Evolutionary conservation across 2,329 filamentous ascomycete genomes (phyloP).

Genomic region (Byssochlamys sp.): DNA sequence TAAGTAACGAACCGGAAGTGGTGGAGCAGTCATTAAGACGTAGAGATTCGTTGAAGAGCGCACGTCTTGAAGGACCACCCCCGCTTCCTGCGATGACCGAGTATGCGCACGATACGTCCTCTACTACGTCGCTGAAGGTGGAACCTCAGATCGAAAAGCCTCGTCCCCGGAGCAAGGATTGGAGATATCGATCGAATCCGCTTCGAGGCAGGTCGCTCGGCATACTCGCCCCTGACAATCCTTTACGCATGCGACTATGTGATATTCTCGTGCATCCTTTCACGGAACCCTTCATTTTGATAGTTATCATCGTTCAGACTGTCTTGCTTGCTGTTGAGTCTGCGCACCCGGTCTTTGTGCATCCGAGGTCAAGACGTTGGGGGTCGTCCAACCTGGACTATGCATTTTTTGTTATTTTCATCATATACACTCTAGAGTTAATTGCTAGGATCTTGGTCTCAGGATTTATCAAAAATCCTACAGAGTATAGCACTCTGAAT

Average conservation of each 20-base stretch:
- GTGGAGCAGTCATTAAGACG: conserved; percentile 61
- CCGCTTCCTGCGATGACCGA: conserved; percentile 40
- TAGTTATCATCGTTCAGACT: conserved; percentile 80
- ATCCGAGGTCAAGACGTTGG: conserved; percentile 54
- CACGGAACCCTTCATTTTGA: conserved; percentile 74
- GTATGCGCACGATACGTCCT: conserved; percentile 36
- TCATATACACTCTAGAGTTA: conserved; percentile 81
- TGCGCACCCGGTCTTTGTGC: conserved; percentile 57
- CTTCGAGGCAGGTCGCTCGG: conserved; percentile 77
- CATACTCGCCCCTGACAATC: conserved; percentile 70
- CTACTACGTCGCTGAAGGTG: conserved; percentile 19
- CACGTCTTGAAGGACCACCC: conserved; percentile 44
- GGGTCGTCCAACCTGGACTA: conserved; percentile 61
- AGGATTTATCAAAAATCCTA: conserved; percentile 79
- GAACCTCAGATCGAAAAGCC: conserved; percentile 23
- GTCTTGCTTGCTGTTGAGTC: conserved; percentile 81
- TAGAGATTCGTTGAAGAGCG: conserved; percentile 44
- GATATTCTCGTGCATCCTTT: conserved; percentile 76
- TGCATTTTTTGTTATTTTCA: conserved; percentile 71
- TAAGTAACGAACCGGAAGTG: conserved; percentile 83
- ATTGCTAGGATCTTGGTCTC: conserved; percentile 80
- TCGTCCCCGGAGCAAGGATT: conserved; percentile 30
- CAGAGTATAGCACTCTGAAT: conserved; percentile 85
- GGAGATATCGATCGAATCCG: conserved; percentile 54
- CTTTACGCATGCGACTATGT: conserved; percentile 63